Evolutionary conservation across 371 early-diverging fungal species (phyloP).

Genomic region (Encephalitozoon romaleae): DNA sequence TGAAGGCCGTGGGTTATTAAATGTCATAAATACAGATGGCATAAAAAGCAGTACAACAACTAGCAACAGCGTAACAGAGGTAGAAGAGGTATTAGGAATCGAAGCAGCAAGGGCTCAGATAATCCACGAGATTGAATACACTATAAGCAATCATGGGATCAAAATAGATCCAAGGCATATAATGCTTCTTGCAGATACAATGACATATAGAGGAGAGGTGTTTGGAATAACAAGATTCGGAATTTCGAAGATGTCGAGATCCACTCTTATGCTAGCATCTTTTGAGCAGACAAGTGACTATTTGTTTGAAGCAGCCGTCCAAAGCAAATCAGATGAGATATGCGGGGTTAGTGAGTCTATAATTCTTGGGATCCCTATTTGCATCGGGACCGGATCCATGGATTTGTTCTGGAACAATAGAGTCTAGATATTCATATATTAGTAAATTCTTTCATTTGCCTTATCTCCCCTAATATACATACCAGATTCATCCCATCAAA

Average conservation of each 20-base stretch:
- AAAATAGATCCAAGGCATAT: constrained; percentile 91
- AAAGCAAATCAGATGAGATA: constrained; percentile 76
- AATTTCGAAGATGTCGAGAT: constrained; percentile 92
- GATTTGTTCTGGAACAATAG: constrained; percentile 65
- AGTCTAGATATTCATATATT: background rate
- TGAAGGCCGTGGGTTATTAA: constrained; percentile 81
- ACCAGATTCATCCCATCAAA: background rate
- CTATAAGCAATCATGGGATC: constrained; percentile 82
- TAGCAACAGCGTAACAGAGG: constrained; percentile 87
- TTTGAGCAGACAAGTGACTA: constrained; percentile 99
- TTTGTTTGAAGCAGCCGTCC: constrained; percentile 88
- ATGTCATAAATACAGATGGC: constrained; percentile 70
- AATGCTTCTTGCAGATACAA: constrained; percentile 90
- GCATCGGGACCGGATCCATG: constrained; percentile 88
- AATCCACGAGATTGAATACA: constrained; percentile 70
- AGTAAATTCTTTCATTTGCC: background rate
- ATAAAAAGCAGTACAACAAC: constrained; percentile 68
- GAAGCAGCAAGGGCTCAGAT: constrained; percentile 80
- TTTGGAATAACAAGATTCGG: constrained; percentile 96
- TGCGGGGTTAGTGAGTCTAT: constrained; percentile 95
- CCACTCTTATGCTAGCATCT: constrained; percentile 95
- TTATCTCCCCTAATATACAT: background rate
- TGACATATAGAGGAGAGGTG: constrained; percentile 95
- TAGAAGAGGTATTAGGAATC: constrained; percentile 79
- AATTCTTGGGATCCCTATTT: constrained; percentile 92